A percentile compares a stretch with the other conserved stretches of the same genome.
These are phyloP conservation scores for Stentor roeselii DNA, from an alignment of 73 alveolate species.

Conservation along the genomic window DNA sequence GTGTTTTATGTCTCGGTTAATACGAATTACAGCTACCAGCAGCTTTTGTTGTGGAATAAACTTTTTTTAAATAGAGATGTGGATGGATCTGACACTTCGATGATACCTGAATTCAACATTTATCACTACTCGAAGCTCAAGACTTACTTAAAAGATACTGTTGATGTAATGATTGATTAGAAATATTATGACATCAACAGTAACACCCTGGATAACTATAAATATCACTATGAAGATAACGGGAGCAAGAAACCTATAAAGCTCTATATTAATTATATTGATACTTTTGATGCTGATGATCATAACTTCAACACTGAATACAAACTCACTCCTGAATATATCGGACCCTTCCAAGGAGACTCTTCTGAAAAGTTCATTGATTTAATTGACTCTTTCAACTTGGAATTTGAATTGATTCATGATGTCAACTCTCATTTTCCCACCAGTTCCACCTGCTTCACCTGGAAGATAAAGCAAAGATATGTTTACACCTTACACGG, in stretches of 20 bases:
- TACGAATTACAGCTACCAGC: conserved; percentile 1
- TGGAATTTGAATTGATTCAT: not conserved
- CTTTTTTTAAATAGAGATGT: conserved; percentile 10
- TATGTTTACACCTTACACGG: conserved; percentile 1
- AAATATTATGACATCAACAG: conserved; percentile 21
- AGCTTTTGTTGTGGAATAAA: not conserved
- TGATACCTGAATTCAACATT: not conserved
- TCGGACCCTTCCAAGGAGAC: not conserved
- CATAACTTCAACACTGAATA: not conserved
- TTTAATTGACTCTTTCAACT: not conserved
- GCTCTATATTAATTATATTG: not conserved
- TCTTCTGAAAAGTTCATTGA: not conserved
- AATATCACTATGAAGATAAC: not conserved
- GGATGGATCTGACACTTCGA: not conserved
- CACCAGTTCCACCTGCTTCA: not conserved
- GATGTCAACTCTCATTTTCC: not conserved
- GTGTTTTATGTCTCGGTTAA: conserved; percentile 30
- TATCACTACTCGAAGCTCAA: not conserved
- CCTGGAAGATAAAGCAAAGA: not conserved
- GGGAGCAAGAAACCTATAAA: conserved; percentile 12
- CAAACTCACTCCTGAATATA: not conserved
- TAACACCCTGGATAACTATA: not conserved
- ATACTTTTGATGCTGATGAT: not conserved
- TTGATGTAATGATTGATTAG: conserved; percentile 15
- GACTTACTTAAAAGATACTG: not conserved